Evolutionary conservation across 805 yeast species (phyloP).

Genomic region (Cyberlindnera lachancei): DNA sequence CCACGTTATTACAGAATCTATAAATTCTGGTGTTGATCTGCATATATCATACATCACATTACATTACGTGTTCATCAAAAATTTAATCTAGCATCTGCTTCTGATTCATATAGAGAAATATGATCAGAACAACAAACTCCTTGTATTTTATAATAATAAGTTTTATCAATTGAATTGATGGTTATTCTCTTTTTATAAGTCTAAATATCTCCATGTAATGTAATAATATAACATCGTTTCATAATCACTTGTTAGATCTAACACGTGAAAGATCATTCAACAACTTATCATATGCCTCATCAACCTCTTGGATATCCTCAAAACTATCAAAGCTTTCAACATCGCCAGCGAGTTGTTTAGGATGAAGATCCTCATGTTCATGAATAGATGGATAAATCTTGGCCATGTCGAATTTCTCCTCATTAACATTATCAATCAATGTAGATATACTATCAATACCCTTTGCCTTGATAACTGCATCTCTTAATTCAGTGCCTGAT

Average conservation of each 20-base stretch:
- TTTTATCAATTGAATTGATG: neutral
- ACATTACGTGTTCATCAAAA: too few species aligned
- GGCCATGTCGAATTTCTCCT: constrained; percentile 43
- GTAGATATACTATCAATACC: constrained; percentile 67
- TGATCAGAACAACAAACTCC: too few species aligned
- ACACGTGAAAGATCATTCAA: constrained; percentile 62
- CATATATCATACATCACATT: too few species aligned
- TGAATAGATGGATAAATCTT: constrained; percentile 33
- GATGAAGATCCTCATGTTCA: constrained; percentile 3
- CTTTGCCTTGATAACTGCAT: constrained; percentile 61
- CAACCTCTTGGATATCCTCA: constrained; percentile 37
- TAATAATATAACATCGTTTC: neutral
- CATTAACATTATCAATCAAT: constrained; percentile 56
- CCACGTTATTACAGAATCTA: constrained; percentile 44
- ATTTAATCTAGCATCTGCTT: too few species aligned
- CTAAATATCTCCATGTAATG: neutral
- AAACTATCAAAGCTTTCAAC: constrained; percentile 6
- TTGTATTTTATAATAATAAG: neutral
- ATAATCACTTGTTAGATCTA: constrained; percentile 39
- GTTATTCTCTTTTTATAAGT: too few species aligned
- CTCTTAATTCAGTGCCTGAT: constrained; percentile 40
- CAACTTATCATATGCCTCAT: constrained; percentile 65
- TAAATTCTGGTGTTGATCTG: constrained; percentile 50
- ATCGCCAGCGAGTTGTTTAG: constrained; percentile 1
- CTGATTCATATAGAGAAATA: too few species aligned